Evolutionary conservation across 2,329 filamentous ascomycete genomes (phyloP), one percentile per base, ranked within the genome.

Genomic region (Colletotrichum orbiculare): DNA sequence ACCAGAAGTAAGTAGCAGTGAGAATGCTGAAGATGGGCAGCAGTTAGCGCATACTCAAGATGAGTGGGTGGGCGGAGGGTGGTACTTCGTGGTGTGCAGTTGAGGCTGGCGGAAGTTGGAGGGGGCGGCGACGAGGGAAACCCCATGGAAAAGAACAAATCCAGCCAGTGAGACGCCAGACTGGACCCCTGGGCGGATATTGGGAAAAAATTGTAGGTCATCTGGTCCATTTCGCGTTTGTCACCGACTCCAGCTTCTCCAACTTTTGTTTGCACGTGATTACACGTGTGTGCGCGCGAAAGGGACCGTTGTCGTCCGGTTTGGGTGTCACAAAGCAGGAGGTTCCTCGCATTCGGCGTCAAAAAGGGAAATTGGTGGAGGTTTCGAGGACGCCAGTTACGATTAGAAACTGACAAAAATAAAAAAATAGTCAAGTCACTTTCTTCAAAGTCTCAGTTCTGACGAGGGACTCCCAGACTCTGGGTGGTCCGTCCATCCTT

Each of bases 161-260:
- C 25, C 25, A 33, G 35, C 33, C 33, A 35, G 8, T 46, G n/a
- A 38, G 38, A 47, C 25, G 39, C 37, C 34, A 52, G 47, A 54
- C 48, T 64, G 49, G 61, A 60, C 56, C 55, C 61, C 46, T 25
- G 56, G 42, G 61, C 61, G 56, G 55, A 64, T 54, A 55, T 50
- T 8, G 48, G 12, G n/a, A 25, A 62, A 65, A 65, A 61, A 46
- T 57, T 57, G 15, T 55, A 55, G 62, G 62, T 65, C 62, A 65
- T 56, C 57, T 55, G 62, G 62, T 47, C 35, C 17, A 34, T 35
- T 12, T 8, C 37, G n/a, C 34, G 33, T 12, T 17, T 52, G 13
- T 47, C 35, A 49, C 39, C 10, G 17, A 25, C 61, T 43, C 39
- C 42, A 49, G 50, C 42, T 50, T 50, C 57, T 64, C 50, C 57